A percentile compares a stretch with the other conserved stretches of the same genome.
Conservation (phyloP, 176 grass and related monocot genomes). For the Zea mays region Zm-B73-REFERENCE-NAM-5.0 NC_050105.1:109861001-109861500, state of each 20-base stretch:
- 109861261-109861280: slow-evolving; percentile 82
- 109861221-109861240: slow-evolving; percentile 81
- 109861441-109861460: neutral
- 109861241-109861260: slow-evolving; percentile 94
- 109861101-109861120: neutral
- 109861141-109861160: neutral
- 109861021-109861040: slow-evolving; percentile 98
- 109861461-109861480: no score
- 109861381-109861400: neutral
- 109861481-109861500: no score
- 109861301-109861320: slow-evolving; percentile 88
- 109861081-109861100: neutral
- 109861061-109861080: neutral
- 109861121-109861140: neutral
- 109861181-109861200: slow-evolving; percentile 4
- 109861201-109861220: slow-evolving; percentile 70
- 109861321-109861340: slow-evolving; percentile 94
- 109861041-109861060: neutral
- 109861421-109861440: neutral
- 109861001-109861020: slow-evolving; percentile 93
- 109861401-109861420: neutral
- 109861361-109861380: slow-evolving; percentile 44
- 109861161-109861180: neutral
- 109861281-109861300: slow-evolving; percentile 97
- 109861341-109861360: slow-evolving; percentile 99